These are phyloP conservation scores for Metarhizium robertsii DNA, from an alignment of 2,329 filamentous ascomycete species.

Conservation along the genomic window DNA sequence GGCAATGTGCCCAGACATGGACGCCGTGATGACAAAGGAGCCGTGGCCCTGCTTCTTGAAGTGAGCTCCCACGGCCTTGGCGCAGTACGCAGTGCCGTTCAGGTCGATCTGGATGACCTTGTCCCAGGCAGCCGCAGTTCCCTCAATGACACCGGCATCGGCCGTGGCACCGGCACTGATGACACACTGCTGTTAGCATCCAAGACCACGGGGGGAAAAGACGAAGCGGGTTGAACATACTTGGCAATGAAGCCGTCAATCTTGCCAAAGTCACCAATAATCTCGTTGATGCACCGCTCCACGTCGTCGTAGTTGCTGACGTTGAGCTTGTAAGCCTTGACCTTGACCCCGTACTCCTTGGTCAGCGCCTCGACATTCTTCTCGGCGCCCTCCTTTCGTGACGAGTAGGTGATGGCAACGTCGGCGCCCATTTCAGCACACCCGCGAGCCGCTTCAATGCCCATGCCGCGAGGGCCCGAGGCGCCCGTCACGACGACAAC, in stretches of 20 bases:
- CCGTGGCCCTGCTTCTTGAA: constrained; percentile 56
- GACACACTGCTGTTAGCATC: not conserved
- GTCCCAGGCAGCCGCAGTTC: constrained; percentile 56
- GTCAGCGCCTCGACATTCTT: constrained; percentile 57
- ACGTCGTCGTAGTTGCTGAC: constrained; percentile 43
- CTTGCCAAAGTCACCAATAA: constrained; percentile 63
- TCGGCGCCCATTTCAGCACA: constrained; percentile 63
- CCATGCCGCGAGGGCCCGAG: constrained; percentile 61
- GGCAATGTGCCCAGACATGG: constrained; percentile 62
- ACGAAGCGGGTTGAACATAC: constrained; percentile 37
- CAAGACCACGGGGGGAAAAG: constrained; percentile 25
- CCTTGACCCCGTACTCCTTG: constrained; percentile 59
- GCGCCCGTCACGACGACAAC: constrained; percentile 64
- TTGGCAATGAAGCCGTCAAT: constrained; percentile 71
- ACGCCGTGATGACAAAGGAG: constrained; percentile 60
- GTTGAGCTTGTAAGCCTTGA: constrained; percentile 51
- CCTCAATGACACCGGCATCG: constrained; percentile 58
- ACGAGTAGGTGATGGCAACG: constrained; percentile 63
- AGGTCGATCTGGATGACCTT: constrained; percentile 55
- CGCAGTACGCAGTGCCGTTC: constrained; percentile 60
- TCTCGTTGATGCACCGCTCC: constrained; percentile 47
- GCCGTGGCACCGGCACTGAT: constrained; percentile 56
- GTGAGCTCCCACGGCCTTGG: constrained; percentile 52
- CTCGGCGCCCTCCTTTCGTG: constrained; percentile 57
- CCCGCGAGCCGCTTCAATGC: constrained; percentile 59